These are phyloP conservation scores for Phytopythium litorale DNA, from an alignment of 352 stramenopile genomes.

Conservation along the genomic window DNA sequence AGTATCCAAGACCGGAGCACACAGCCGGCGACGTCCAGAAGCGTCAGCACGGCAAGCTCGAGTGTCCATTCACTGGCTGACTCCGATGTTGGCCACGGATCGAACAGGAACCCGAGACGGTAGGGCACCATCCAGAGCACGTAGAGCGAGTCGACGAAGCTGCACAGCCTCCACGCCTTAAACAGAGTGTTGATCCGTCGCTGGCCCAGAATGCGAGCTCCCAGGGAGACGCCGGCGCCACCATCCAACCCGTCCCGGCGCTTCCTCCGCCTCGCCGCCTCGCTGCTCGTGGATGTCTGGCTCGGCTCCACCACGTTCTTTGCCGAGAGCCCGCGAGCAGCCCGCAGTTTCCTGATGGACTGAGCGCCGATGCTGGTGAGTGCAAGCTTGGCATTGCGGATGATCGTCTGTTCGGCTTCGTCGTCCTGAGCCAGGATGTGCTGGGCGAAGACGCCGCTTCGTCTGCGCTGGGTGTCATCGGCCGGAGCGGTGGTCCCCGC, in stretches of 20 bases:
- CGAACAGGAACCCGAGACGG: slow-evolving; percentile 41
- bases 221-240: not conserved
- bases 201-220: not conserved
- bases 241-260: not conserved
- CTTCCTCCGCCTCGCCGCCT: not conserved
- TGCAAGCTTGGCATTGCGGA: slow-evolving; percentile 17
- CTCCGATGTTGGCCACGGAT: slow-evolving; percentile 14
- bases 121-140: slow-evolving; percentile 33
- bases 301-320: not conserved
- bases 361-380: slow-evolving; percentile 17
- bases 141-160: slow-evolving; percentile 34
- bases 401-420: slow-evolving; percentile 16
- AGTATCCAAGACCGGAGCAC: slow-evolving; percentile 16
- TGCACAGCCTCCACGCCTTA: slow-evolving; percentile 10
- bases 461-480: not conserved
- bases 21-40: slow-evolving; percentile 25
- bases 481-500: not conserved
- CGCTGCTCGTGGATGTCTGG: not conserved
- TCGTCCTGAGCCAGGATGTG: slow-evolving; percentile 12
- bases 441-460: slow-evolving; percentile 16
- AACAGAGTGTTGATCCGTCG: not conserved
- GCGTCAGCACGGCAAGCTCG: slow-evolving; percentile 22
- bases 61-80: slow-evolving; percentile 16
- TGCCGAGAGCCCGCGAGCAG: not conserved
- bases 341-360: not conserved